phyloP scores from a whole-genome alignment of 306 rosid species.

The Senna tora region DNA sequence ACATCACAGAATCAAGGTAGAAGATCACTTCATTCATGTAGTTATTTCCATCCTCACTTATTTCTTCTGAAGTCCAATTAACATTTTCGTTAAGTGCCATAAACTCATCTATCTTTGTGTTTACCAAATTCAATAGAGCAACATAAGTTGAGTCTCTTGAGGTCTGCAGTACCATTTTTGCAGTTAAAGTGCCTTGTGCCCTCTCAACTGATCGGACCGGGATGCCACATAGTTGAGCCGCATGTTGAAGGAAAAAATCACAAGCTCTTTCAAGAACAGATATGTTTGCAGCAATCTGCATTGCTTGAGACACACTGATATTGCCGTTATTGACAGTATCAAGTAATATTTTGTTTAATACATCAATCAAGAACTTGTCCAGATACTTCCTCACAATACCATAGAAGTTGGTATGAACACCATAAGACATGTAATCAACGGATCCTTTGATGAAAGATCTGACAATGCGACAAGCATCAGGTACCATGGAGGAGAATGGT shows the following conservation, averaged over 20 bases:
- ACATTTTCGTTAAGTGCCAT: constrained; percentile 68
- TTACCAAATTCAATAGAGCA: constrained; percentile 61
- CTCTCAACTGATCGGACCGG: constrained; percentile 59
- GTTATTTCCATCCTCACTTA: constrained; percentile 60
- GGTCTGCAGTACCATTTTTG: constrained; percentile 67
- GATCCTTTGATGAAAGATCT: constrained; percentile 87
- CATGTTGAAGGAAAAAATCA: constrained; percentile 78
- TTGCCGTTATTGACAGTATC: constrained; percentile 54
- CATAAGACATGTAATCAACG: constrained; percentile 78
- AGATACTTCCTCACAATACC: constrained; percentile 71
- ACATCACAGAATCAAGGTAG: constrained; percentile 81
- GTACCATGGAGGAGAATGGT: constrained; percentile 86
- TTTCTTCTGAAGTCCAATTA: constrained; percentile 82
- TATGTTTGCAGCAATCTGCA: constrained; percentile 96
- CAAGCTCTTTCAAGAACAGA: constrained; percentile 91
- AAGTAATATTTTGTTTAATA: constrained; percentile 67
- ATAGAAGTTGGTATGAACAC: constrained; percentile 47
- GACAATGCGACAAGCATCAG: constrained; percentile 74
- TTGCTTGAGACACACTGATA: constrained; percentile 76
- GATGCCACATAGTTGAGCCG: constrained; percentile 70
- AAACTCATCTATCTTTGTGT: constrained; percentile 65
- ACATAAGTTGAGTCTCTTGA: constrained; percentile 81
- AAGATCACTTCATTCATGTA: constrained; percentile 71
- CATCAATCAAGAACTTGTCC: constrained; percentile 74
- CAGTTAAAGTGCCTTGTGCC: constrained; percentile 67